phyloP scores from a whole-genome alignment of 176 grass and related monocot species.

The Lolium perenne region DNA sequence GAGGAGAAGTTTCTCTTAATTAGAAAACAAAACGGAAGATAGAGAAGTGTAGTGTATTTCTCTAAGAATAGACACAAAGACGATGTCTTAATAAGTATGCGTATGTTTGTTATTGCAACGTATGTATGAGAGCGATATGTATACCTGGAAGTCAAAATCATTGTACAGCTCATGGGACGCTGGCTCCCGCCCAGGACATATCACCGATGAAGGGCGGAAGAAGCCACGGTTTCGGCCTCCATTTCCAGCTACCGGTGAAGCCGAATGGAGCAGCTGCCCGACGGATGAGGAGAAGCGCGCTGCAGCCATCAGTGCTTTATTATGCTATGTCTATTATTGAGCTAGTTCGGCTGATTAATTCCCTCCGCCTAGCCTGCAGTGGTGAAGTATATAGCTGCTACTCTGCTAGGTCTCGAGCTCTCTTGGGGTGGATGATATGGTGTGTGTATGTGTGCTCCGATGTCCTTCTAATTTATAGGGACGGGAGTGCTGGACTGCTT shows the following conservation, averaged over 20 bases:
- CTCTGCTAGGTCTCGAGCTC: not conserved
- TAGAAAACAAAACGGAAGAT: too few relatives aligned
- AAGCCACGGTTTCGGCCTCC: not conserved
- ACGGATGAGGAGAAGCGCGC: not conserved
- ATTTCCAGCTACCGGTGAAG: not conserved
- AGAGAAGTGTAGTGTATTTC: too few relatives aligned
- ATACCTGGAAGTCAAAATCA: constrained; percentile 11
- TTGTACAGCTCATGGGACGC: not conserved
- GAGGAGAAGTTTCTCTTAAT: not conserved
- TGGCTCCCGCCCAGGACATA: not conserved
- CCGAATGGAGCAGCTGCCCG: not conserved
- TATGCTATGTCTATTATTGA: not conserved
- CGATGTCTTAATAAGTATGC: too few relatives aligned
- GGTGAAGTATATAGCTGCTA: not conserved
- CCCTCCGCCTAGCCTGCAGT: not conserved
- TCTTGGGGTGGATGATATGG: not conserved
- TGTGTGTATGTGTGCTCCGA: not conserved
- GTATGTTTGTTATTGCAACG: too few relatives aligned
- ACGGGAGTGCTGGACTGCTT: not conserved
- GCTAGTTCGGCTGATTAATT: not conserved
- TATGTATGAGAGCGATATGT: too few relatives aligned
- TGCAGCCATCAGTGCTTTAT: constrained; percentile 18
- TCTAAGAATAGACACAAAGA: too few relatives aligned
- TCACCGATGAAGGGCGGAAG: not conserved
- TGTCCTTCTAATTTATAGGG: not conserved